Evolutionary conservation across 805 yeast genomes (phyloP).

Genomic region (Hanseniaspora nectarophila): DNA sequence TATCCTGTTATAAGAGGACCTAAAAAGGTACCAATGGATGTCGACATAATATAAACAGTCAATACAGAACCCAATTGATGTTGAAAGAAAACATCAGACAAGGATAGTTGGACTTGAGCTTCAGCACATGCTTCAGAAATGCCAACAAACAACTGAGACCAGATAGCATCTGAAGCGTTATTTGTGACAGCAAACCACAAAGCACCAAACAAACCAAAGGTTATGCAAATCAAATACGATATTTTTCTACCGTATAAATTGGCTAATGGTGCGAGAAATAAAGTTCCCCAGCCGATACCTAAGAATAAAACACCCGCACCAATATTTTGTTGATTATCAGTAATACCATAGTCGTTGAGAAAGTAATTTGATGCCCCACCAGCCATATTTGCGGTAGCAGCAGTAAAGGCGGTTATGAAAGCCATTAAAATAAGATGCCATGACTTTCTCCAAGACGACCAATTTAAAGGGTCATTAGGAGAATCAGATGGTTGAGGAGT

Average conservation of each 20-base stretch:
- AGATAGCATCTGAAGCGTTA: constrained; percentile 48
- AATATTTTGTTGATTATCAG: constrained; percentile 59
- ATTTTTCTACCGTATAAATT: constrained; percentile 58
- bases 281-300: constrained; percentile 55
- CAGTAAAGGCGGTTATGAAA: constrained; percentile 54
- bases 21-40: constrained; percentile 64
- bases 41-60: constrained; percentile 62
- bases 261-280: constrained; percentile 55
- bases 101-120: constrained; percentile 55
- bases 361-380: constrained; percentile 59
- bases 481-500: constrained; percentile 56
- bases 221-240: constrained; percentile 49
- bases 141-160: constrained; percentile 72
- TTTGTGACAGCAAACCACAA: constrained; percentile 56
- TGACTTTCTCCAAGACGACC: constrained; percentile 33
- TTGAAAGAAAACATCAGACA: constrained; percentile 61
- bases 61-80: constrained; percentile 66
- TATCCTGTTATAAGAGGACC: constrained; percentile 76
- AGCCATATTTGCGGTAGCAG: constrained; percentile 64
- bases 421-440: constrained; percentile 43
- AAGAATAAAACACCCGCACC: constrained; percentile 71
- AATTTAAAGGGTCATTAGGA: constrained; percentile 54
- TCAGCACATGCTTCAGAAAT: constrained; percentile 67
- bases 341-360: constrained; percentile 48
- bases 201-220: constrained; percentile 51